phyloP scores from a whole-genome alignment of 495 filamentous ascomycete genomes.

The Xylaria longipes region DNA sequence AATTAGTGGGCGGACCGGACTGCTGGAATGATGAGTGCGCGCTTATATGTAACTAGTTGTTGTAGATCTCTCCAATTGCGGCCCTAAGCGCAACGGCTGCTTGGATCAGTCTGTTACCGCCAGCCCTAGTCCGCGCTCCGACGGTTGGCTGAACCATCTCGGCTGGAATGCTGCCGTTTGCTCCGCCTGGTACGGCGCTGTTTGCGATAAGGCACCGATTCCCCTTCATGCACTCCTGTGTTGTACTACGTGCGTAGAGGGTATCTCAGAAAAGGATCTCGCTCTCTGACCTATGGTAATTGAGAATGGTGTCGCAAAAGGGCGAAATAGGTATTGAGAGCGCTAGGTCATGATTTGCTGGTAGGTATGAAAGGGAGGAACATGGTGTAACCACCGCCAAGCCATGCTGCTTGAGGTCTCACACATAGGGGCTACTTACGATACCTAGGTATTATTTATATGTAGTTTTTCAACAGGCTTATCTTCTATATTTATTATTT shows the following conservation, averaged over 20 bases:
- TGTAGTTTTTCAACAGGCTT: no score
- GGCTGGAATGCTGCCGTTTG: not conserved
- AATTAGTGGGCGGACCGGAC: not conserved
- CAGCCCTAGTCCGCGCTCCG: not conserved
- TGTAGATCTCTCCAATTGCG: not conserved
- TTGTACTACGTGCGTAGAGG: not conserved
- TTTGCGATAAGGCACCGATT: not conserved
- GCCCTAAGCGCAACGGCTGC: not conserved
- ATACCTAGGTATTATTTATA: no score
- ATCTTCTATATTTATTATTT: no score
- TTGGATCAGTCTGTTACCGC: not conserved
- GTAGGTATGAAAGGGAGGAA: not conserved
- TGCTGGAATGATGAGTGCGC: constrained; percentile 8
- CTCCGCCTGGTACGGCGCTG: not conserved
- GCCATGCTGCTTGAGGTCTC: not conserved
- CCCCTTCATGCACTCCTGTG: not conserved
- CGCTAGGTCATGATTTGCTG: not conserved
- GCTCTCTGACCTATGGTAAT: not conserved
- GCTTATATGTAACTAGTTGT: not conserved
- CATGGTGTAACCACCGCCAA: not conserved
- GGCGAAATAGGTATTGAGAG: not conserved
- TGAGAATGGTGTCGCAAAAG: not conserved
- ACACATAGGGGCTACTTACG: not conserved
- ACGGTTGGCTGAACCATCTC: not conserved
- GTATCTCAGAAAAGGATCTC: not conserved